Percentiles rank a stretch among this genome's conserved stretches.
Evolutionary conservation across 495 filamentous ascomycete genomes (phyloP).

Genomic region (Hypoxylon perforatum): DNA sequence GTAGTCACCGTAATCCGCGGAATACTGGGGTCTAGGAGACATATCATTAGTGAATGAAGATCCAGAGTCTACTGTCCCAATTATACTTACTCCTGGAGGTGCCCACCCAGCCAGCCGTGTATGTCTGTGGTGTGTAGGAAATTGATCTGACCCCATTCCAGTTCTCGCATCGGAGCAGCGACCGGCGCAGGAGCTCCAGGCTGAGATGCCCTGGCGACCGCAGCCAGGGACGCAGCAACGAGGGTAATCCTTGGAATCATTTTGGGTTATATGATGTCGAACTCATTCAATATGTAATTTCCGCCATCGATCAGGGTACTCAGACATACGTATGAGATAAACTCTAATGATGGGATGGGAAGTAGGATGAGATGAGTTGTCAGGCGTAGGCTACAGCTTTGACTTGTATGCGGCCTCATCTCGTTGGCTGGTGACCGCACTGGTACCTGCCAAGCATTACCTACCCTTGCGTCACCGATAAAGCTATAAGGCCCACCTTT

Average conservation of each 20-base stretch:
- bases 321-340: constrained; percentile 14
- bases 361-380: constrained; percentile 22
- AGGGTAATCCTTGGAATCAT: constrained; percentile 41
- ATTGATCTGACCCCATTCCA: constrained; percentile 92
- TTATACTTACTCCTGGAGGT: constrained; percentile 80
- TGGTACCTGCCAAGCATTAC: constrained; percentile 41
- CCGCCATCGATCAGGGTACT: constrained; percentile 19
- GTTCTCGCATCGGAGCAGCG: constrained; percentile 80
- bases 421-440: constrained; percentile 15
- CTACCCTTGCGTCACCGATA: constrained; percentile 31
- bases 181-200: constrained; percentile 84
- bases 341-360: neutral
- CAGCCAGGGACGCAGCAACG: constrained; percentile 44
- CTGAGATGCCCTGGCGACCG: constrained; percentile 68
- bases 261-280: constrained; percentile 5
- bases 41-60: constrained; percentile 36
- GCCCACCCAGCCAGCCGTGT: constrained; percentile 95
- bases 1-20: constrained; percentile 98
- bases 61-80: neutral
- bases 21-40: constrained; percentile 76
- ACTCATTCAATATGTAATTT: constrained; percentile 11
- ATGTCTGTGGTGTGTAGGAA: constrained; percentile 95
- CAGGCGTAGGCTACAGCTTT: constrained; percentile 5
- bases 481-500: constrained; percentile 6
- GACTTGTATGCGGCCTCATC: neutral